These are phyloP conservation scores for Paecilomyces variotii DNA, from an alignment of 2,329 filamentous ascomycete species.

Conservation along the genomic window DNA sequence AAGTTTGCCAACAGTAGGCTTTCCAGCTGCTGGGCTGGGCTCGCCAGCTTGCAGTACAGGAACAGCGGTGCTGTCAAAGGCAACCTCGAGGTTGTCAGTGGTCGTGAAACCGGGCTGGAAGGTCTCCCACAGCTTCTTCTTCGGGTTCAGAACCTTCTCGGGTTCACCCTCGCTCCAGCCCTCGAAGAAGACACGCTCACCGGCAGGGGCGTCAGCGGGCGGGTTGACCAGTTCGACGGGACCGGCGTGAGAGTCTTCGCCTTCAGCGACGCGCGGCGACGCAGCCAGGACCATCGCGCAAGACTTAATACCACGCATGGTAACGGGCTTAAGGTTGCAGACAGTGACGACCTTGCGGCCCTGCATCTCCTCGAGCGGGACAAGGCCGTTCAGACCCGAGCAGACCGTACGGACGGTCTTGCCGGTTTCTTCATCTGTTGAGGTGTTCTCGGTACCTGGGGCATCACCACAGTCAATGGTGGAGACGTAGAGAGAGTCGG, in stretches of 20 bases:
- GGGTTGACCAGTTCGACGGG: constrained; percentile 88
- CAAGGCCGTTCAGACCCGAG: constrained; percentile 86
- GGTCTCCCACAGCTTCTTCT: constrained; percentile 99
- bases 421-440: constrained; percentile 69
- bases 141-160: constrained; percentile 89
- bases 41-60: constrained; percentile 64
- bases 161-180: constrained; percentile 82
- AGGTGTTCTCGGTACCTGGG: constrained; percentile 77
- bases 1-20: constrained; percentile 52
- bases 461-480: constrained; percentile 92
- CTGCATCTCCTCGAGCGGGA: constrained; percentile 95
- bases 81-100: constrained; percentile 70
- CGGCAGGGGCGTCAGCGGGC: constrained; percentile 68
- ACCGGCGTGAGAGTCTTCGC: constrained; percentile 76
- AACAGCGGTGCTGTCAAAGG: constrained; percentile 72
- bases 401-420: constrained; percentile 91
- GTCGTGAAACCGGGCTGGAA: constrained; percentile 96
- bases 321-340: constrained; percentile 97
- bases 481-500: constrained; percentile 89
- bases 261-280: constrained; percentile 73
- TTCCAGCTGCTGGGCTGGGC: constrained; percentile 44
- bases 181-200: constrained; percentile 86
- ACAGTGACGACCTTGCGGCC: constrained; percentile 90
- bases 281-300: constrained; percentile 91
- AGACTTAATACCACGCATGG: constrained; percentile 85